Conservation (phyloP, 345 rosid genomes). For the Murraya koenigii region DNA sequence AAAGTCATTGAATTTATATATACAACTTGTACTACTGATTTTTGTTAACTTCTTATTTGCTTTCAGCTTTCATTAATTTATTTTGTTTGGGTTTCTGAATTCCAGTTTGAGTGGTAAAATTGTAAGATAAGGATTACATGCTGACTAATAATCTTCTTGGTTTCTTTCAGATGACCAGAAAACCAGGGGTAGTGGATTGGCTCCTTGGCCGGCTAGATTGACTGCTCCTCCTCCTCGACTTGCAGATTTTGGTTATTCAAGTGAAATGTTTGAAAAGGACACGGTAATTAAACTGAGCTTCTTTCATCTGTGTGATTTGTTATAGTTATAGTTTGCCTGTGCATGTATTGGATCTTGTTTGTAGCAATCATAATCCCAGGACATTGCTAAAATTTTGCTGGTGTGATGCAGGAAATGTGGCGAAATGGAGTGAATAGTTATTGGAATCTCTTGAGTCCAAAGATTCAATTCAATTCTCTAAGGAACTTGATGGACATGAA, state of each 20-base stretch:
- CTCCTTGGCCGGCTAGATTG: constrained; percentile 97
- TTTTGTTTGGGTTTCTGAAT: background rate
- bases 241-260: constrained; percentile 85
- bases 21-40: background rate
- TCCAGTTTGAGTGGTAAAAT: background rate
- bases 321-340: background rate
- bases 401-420: constrained; percentile 66
- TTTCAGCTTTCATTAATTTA: background rate
- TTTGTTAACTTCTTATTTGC: background rate
- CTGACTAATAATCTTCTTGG: constrained; percentile 14
- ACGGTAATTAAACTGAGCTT: constrained; percentile 41
- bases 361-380: background rate
- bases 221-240: constrained; percentile 85
- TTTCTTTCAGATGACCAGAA: constrained; percentile 62
- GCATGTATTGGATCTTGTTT: background rate
- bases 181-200: constrained; percentile 83
- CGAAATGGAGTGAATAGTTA: constrained; percentile 66
- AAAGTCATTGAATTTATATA: background rate
- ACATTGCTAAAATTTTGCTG: constrained; percentile 16
- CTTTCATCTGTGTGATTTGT: constrained; percentile 1
- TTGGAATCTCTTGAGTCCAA: constrained; percentile 78
- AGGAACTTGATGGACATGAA: constrained; percentile 99
- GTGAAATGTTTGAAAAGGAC: constrained; percentile 79
- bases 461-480: constrained; percentile 57
- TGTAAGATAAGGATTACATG: background rate